Percentiles rank a stretch among this genome's conserved stretches.
Conservation (phyloP, 2,329 filamentous ascomycete species). For the Chrysosporium queenslandicum region DNA sequence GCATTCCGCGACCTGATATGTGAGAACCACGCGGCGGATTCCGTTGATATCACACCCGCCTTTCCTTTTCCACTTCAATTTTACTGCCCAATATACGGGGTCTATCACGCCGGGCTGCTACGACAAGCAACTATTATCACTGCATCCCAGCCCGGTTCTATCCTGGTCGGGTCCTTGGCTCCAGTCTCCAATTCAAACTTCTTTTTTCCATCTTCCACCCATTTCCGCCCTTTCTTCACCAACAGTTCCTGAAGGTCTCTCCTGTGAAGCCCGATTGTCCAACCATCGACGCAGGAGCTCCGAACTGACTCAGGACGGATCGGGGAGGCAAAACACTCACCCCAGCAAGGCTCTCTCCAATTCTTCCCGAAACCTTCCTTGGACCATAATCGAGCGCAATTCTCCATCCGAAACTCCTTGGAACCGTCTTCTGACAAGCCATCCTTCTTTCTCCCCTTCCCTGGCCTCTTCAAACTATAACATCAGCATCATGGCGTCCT, state of each 20-base stretch:
- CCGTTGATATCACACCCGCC: neutral
- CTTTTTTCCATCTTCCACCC: neutral
- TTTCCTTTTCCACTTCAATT: neutral
- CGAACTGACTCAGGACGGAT: neutral
- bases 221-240: neutral
- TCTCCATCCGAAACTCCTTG: constrained; percentile 4
- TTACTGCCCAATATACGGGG: neutral
- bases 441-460: neutral
- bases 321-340: constrained; percentile 7
- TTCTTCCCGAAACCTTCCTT: constrained; percentile 13
- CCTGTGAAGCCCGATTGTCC: neutral
- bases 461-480: neutral
- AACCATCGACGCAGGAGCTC: constrained; percentile 1
- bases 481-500: constrained; percentile 9
- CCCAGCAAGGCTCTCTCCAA: constrained; percentile 2
- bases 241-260: neutral
- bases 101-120: neutral
- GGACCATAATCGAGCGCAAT: neutral
- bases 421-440: constrained; percentile 2
- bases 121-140: no score
- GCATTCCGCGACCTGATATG: constrained; percentile 6
- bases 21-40: constrained; percentile 5
- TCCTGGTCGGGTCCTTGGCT: constrained; percentile 9
- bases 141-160: constrained; percentile 2
- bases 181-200: neutral